A percentile compares a stretch with the other conserved stretches of the same genome.
These are phyloP conservation scores for Solanum paucissectum DNA, from an alignment of 257 asterid species.

Conservation along the genomic window DNA sequence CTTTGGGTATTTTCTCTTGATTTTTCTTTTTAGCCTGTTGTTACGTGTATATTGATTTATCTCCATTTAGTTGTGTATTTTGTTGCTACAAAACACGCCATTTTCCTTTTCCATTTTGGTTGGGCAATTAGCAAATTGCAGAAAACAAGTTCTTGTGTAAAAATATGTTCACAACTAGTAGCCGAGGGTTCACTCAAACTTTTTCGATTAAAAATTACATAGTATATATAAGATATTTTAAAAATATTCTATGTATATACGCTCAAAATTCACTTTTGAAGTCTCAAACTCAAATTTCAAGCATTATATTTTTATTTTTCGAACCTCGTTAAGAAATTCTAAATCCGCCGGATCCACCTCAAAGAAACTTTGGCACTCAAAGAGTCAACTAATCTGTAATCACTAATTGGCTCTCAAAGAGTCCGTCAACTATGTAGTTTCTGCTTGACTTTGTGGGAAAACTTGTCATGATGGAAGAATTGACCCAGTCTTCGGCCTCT, in stretches of 20 bases:
- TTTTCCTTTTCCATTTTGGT: not conserved
- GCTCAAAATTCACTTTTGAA: not conserved
- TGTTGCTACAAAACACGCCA: not conserved
- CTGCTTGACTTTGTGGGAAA: not conserved
- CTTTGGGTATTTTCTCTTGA: constrained; percentile 15
- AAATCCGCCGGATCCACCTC: too few relatives aligned
- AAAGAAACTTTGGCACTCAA: not conserved
- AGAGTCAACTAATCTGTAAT: not conserved
- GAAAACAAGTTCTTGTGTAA: not conserved
- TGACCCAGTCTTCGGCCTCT: not conserved
- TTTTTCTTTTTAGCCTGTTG: constrained; percentile 22
- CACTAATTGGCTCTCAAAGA: not conserved
- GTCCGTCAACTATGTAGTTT: not conserved
- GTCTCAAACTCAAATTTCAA: too few relatives aligned
- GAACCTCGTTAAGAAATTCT: too few relatives aligned
- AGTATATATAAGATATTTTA: too few relatives aligned
- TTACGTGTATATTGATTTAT: constrained; percentile 11
- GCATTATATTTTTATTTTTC: too few relatives aligned
- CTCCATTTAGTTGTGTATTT: not conserved
- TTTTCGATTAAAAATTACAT: too few relatives aligned
- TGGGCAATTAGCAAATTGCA: not conserved
- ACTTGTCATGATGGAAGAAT: not conserved
- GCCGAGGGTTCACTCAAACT: not conserved
- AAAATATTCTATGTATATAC: too few relatives aligned
- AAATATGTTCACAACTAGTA: not conserved